phyloP scores from a whole-genome alignment of 768 basidiomycete species.

The Lactifluus echinatus region DNA sequence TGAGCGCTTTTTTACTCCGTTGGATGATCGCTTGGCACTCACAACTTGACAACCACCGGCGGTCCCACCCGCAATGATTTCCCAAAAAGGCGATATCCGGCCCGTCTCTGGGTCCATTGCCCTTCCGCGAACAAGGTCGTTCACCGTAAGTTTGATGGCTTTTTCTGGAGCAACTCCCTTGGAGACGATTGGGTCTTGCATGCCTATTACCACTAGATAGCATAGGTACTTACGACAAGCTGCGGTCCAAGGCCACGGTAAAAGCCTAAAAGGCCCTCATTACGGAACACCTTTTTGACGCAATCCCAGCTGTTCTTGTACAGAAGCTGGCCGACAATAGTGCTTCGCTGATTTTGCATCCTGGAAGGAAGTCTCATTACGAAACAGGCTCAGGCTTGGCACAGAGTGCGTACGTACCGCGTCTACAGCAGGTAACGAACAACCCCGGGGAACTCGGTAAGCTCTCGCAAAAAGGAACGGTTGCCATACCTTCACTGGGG shows the following conservation, averaged over 20 bases:
- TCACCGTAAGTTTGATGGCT: constrained; percentile 96
- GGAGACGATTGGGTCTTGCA: neutral
- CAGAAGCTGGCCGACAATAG: constrained; percentile 91
- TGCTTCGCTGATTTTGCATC: constrained; percentile 96
- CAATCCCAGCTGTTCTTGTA: constrained; percentile 98
- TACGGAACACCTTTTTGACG: constrained; percentile 84
- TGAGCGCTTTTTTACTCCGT: neutral
- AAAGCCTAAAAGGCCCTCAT: constrained; percentile 92
- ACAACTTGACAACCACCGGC: constrained; percentile 99
- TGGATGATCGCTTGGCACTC: constrained; percentile 30
- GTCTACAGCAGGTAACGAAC: constrained; percentile 35
- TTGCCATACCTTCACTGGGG: constrained; percentile 59
- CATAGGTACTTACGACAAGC: constrained; percentile 52
- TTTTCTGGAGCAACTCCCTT: constrained; percentile 95
- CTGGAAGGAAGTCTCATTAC: constrained; percentile 30
- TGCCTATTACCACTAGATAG: neutral
- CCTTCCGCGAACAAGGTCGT: constrained; percentile 77
- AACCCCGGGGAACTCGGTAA: neutral
- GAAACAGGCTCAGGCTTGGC: neutral
- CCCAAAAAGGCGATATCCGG: constrained; percentile 85
- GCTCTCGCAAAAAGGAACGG: neutral
- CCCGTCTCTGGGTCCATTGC: constrained; percentile 95
- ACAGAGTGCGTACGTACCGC: constrained; percentile 34
- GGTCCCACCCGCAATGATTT: constrained; percentile 81
- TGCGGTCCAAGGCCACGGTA: constrained; percentile 96